Base-by-base conservation (phyloP, 2,329 filamentous ascomycete genomes). In the Colletotrichum sp. region DNA sequence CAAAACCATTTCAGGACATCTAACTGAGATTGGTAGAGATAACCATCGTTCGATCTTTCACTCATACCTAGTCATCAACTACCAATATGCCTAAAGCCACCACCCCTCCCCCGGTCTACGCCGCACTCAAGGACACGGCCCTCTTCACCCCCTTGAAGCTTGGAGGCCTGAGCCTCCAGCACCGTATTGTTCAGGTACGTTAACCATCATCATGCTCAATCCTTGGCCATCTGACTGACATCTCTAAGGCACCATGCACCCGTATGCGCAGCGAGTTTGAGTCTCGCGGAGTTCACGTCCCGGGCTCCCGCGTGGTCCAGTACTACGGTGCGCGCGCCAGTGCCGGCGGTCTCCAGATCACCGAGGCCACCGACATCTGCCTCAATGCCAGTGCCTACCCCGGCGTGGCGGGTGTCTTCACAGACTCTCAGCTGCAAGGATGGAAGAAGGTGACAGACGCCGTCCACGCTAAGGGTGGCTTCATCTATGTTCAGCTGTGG, bases 401-500 rank as follows among this genome's bases (percentile, higher is more conserved):
- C 0, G 79, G 81, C 16, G 79, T 81, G 3, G 79, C 82, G 1
- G 82, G 82, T 8, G 79, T 83, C 52, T 83, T 82, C 69, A 80
- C 80, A 38, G 71, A 78, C 36, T 77, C 78, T 4, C 82, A 83
- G 75, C 73, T 83, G 4, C 71, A 85, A 2, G 89, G 85, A 0
- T 94, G 93, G 93, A 90, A 88, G 77, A 83, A 87, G 24, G 84
- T 94, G 56, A 92, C 90, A 5, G 88, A 91, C 52, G 90, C 89
- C 1, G 91, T 94, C 1, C 93, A 95, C 81, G 85, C 85, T 28
- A 92, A 92, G 79, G 90, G 90, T 8, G 88, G 87, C 26, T 91
- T 87, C 79, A 91, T 94, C 68, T 93, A 87, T 82, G 81, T 88
- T 2, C 93, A 94, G 79, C 84, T 94, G 0, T 94, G 91, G 87